These are phyloP conservation scores for Lomentospora prolificans DNA, from an alignment of 2,329 filamentous ascomycete genomes.

Conservation along the genomic window DNA sequence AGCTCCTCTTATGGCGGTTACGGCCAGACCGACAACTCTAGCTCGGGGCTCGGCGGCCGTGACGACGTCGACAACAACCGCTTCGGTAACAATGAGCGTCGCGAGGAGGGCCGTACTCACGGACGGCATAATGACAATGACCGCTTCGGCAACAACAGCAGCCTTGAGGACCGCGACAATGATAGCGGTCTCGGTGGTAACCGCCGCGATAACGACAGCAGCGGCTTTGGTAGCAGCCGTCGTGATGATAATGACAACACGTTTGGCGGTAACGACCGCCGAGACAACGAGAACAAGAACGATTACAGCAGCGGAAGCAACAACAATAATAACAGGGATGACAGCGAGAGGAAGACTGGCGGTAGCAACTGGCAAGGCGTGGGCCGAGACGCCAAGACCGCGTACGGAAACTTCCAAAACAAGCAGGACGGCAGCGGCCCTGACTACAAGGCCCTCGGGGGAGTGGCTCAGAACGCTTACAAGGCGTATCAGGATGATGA, in stretches of 20 bases:
- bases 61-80: background rate
- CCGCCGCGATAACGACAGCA: constrained; percentile 4
- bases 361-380: constrained; percentile 10
- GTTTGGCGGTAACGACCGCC: background rate
- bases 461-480: constrained; percentile 18
- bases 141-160: background rate
- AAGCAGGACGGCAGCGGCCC: constrained; percentile 10
- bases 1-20: constrained; percentile 12
- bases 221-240: background rate
- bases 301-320: constrained; percentile 9
- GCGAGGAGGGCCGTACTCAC: background rate
- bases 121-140: background rate
- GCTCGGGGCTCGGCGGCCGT: background rate
- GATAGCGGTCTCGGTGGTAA: constrained; percentile 2
- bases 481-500: constrained; percentile 17
- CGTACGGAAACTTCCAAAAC: constrained; percentile 10
- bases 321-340: constrained; percentile 8
- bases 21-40: constrained; percentile 8
- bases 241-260: background rate
- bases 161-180: background rate
- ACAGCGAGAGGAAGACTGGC: background rate
- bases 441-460: constrained; percentile 12
- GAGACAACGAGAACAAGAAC: constrained; percentile 9
- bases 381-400: constrained; percentile 11
- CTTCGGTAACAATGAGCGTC: background rate